Base-by-base conservation (phyloP, 768 basidiomycete genomes). In the Pseudohyphozyma bogoriensis region DNA sequence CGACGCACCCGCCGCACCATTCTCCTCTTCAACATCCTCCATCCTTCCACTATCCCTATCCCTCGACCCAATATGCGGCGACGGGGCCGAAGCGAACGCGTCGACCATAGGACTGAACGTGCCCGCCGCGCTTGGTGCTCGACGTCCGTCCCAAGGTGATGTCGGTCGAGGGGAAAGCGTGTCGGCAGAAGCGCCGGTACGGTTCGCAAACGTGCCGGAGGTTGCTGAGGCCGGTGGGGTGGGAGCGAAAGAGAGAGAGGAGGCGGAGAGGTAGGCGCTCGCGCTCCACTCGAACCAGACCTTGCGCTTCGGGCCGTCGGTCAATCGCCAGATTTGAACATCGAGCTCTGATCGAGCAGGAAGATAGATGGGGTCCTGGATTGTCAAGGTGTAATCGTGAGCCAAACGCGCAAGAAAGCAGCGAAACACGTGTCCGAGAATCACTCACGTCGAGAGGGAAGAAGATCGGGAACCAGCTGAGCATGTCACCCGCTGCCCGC, bases 201-300 rank as follows among this genome's bases (percentile, higher is more conserved):
- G 56, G n/a, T 18, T 33, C 24, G 47, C 57, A 22, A 35, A 29
- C 24, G 45, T 35, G n/a, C 47, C 29, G 40, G 46, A 50, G 39
- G 53, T 59, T 46, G 35, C 69, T 13, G 76, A 74, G 62, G 71
- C 72, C 36, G 72, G 72, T 20, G 73, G 31, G 26, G 56, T 32
- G 28, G 74, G 57, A 37, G 71, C 69, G 42, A 62, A 36, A 16
- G 54, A 20, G 36, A 62, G 54, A 8, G 73, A 73, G 36, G 80
- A 77, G 22, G 85, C 77, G 7, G 86, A 82, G 55, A 97, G 77
- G 76, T 88, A 97, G 22, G 89, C 85, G 70, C 96, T 92, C 0
- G 90, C 91, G 70, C 86, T 85, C 95, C 95, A 99, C 74, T 97
- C 95, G 74, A 97, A 97, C 95, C 95, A 99, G 18, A 99, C 87